Conservation (phyloP, 2,329 filamentous ascomycete species). For the Esteya vermicola region DNA sequence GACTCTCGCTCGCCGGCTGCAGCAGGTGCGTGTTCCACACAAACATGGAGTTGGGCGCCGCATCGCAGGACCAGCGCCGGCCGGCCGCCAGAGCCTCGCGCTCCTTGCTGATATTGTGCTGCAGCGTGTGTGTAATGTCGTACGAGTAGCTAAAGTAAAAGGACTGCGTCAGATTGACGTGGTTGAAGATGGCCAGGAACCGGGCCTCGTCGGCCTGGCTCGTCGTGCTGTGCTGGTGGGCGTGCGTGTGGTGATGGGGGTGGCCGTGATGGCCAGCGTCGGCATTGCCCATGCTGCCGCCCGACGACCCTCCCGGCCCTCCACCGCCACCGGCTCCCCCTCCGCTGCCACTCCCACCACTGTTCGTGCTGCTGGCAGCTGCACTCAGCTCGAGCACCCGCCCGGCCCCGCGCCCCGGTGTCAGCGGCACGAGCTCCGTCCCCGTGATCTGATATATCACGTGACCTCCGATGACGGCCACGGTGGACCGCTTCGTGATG, state of each 20-base stretch:
- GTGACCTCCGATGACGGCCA: constrained; percentile 90
- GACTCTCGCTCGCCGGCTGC: constrained; percentile 50
- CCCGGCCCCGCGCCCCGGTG: constrained; percentile 40
- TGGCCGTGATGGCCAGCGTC: constrained; percentile 33
- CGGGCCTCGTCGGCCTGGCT: constrained; percentile 63
- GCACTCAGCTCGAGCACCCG: not conserved
- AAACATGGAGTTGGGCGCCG: constrained; percentile 86
- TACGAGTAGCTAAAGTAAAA: constrained; percentile 99
- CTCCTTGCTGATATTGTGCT: constrained; percentile 80
- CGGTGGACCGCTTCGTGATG: constrained; percentile 89
- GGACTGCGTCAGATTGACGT: constrained; percentile 75
- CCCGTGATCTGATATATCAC: constrained; percentile 92
- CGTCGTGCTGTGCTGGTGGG: not conserved
- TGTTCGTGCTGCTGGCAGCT: no score
- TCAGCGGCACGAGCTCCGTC: constrained; percentile 81
- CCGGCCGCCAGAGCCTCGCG: constrained; percentile 56
- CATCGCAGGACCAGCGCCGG: constrained; percentile 38
- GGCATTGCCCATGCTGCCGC: not conserved
- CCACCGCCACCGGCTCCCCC: not conserved
- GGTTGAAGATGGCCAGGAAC: constrained; percentile 78
- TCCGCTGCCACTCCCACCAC: not conserved
- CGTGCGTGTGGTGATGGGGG: not conserved
- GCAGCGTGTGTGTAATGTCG: constrained; percentile 81
- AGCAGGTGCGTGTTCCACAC: constrained; percentile 93
- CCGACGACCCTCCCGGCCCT: not conserved